Conservation (phyloP, 2,329 filamentous ascomycete genomes). For the Aphanoascus verrucosus region DNA sequence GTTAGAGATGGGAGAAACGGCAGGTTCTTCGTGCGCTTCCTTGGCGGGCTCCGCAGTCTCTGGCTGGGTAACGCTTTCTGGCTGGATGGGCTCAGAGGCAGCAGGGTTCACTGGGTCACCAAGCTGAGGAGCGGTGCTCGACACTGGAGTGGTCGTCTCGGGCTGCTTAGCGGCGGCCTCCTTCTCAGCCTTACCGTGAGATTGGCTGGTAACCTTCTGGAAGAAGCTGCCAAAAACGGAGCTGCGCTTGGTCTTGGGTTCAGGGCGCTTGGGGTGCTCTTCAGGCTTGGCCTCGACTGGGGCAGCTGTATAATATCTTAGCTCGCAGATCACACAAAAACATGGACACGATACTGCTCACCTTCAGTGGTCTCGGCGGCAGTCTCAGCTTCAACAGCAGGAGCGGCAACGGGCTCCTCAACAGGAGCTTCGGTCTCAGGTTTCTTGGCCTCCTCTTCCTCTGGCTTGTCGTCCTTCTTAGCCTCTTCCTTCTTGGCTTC, state of each 20-base stretch:
- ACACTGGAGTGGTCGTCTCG: constrained; percentile 36
- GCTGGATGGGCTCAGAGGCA: constrained; percentile 30
- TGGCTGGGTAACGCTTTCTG: constrained; percentile 34
- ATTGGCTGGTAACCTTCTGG: constrained; percentile 51
- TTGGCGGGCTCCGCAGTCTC: constrained; percentile 27
- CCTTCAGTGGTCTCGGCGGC: constrained; percentile 31
- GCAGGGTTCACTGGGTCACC: constrained; percentile 35
- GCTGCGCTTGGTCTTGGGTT: constrained; percentile 58
- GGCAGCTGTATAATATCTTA: constrained; percentile 26
- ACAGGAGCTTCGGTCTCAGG: constrained; percentile 30
- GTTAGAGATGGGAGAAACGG: constrained; percentile 27
- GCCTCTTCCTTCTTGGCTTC: constrained; percentile 28
- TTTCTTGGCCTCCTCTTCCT: constrained; percentile 25
- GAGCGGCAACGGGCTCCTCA: constrained; percentile 33
- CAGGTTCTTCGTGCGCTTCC: constrained; percentile 20
- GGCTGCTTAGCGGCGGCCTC: constrained; percentile 40
- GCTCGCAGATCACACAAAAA: background rate
- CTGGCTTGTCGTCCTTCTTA: constrained; percentile 31
- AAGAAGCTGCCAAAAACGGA: constrained; percentile 70
- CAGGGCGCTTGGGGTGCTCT: constrained; percentile 31
- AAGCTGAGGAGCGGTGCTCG: constrained; percentile 41
- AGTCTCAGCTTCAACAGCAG: constrained; percentile 24
- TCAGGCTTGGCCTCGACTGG: constrained; percentile 43
- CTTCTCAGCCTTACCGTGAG: constrained; percentile 39
- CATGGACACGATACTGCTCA: constrained; percentile 16